A percentile compares a stretch with the other conserved stretches of the same genome.
Conservation (phyloP, 1,284 basidiomycete species). For the Heliocybe sulcata region DNA sequence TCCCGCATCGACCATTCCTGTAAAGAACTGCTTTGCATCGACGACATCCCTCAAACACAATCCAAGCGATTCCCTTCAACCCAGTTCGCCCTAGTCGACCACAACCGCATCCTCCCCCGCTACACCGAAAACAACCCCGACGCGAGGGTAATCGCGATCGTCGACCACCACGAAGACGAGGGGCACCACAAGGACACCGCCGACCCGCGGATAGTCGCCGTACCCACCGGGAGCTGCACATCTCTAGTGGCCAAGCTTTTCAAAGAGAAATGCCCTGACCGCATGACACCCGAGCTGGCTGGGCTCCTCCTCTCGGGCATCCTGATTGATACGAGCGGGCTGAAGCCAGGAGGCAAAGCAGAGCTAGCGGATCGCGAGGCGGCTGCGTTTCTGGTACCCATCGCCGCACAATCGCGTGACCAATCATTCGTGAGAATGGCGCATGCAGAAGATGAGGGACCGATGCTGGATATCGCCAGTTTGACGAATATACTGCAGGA, state of each 20-base stretch:
- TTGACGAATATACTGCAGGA: slow-evolving; percentile 44
- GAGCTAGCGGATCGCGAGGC: slow-evolving; percentile 54
- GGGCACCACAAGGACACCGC: slow-evolving; percentile 45
- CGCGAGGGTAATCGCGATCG: slow-evolving; percentile 60
- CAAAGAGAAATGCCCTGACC: slow-evolving; percentile 22
- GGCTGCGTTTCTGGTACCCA: slow-evolving; percentile 45
- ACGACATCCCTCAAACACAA: slow-evolving; percentile 37
- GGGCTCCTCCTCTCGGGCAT: slow-evolving; percentile 77
- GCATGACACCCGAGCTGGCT: slow-evolving; percentile 55
- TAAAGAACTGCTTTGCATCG: slow-evolving; percentile 48
- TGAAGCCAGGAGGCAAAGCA: slow-evolving; percentile 76
- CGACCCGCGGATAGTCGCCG: slow-evolving; percentile 54
- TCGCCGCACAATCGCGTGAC: slow-evolving; percentile 3
- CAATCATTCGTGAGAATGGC: neutral
- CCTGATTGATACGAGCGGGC: slow-evolving; percentile 77
- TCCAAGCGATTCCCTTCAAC: slow-evolving; percentile 45
- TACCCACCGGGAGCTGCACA: slow-evolving; percentile 70
- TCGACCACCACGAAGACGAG: slow-evolving; percentile 97
- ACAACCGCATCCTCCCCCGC: slow-evolving; percentile 64
- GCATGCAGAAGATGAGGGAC: slow-evolving; percentile 11
- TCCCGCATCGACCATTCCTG: slow-evolving; percentile 42
- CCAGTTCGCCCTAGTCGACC: slow-evolving; percentile 83
- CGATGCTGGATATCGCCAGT: slow-evolving; percentile 32
- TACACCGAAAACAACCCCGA: slow-evolving; percentile 36
- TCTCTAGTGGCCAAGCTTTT: slow-evolving; percentile 67